Evolutionary conservation across 2,329 filamentous ascomycete genomes (phyloP).

Genomic region (Chaetomium sp.): DNA sequence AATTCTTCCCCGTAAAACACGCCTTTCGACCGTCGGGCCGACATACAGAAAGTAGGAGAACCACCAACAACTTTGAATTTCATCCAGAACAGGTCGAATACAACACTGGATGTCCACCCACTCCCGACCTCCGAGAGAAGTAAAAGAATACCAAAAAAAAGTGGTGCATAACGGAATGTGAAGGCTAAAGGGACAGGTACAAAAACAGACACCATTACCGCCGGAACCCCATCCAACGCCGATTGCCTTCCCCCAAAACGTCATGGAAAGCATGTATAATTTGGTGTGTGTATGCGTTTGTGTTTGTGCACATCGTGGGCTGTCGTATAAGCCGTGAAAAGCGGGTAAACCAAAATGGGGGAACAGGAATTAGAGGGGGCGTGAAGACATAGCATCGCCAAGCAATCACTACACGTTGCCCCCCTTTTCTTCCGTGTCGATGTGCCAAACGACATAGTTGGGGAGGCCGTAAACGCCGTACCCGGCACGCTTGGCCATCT

Average conservation of each 20-base stretch:
- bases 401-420: conserved; percentile 54
- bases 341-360: neutral
- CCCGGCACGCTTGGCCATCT: conserved; percentile 95
- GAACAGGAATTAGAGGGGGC: neutral
- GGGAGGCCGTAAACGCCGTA: conserved; percentile 88
- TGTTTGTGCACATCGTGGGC: conserved; percentile 7
- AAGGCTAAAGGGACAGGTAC: neutral
- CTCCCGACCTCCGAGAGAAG: too few species aligned
- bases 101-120: too few species aligned
- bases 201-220: conserved; percentile 7
- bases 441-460: conserved; percentile 98
- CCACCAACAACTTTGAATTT: too few species aligned
- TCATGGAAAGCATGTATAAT: conserved; percentile 13
- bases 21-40: too few species aligned
- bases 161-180: neutral
- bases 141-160: too few species aligned
- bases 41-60: too few species aligned
- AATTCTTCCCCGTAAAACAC: too few species aligned
- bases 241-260: conserved; percentile 16
- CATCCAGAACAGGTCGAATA: too few species aligned
- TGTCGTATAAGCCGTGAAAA: conserved; percentile 12
- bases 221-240: conserved; percentile 4
- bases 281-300: conserved; percentile 3
- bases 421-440: conserved; percentile 91
- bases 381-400: neutral